These are phyloP conservation scores for Plasmodium fragile DNA, from an alignment of 169 alveolate genomes.

Conservation along the genomic window DNA sequence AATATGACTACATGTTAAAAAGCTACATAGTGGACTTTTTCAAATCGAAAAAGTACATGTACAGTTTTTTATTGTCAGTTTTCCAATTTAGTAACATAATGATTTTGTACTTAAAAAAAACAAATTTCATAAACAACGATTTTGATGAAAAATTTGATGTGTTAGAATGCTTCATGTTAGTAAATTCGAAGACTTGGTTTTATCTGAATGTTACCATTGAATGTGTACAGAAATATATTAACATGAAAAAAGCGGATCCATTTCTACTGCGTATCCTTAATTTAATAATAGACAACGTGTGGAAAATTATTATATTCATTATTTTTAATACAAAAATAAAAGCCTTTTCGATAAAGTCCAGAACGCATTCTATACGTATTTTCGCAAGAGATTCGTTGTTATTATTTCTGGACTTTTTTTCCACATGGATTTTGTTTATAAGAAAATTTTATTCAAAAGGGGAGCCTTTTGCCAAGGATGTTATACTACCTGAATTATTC, in stretches of 20 bases:
- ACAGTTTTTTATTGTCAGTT: constrained; percentile 26
- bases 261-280: constrained; percentile 21
- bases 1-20: constrained; percentile 70
- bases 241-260: neutral
- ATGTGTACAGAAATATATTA: constrained; percentile 30
- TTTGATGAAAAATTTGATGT: constrained; percentile 15
- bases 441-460: constrained; percentile 13
- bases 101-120: constrained; percentile 69
- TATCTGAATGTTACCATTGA: constrained; percentile 32
- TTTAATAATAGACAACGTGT: constrained; percentile 51
- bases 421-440: constrained; percentile 48
- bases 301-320: constrained; percentile 60
- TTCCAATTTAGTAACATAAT: constrained; percentile 40
- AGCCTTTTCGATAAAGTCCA: constrained; percentile 22
- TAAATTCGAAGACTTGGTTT: constrained; percentile 70
- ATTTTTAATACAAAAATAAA: constrained; percentile 49
- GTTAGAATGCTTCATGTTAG: constrained; percentile 47
- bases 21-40: constrained; percentile 47
- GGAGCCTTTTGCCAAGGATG: neutral
- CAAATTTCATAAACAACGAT: constrained; percentile 12
- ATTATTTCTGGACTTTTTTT: constrained; percentile 41
- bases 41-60: constrained; percentile 22
- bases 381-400: constrained; percentile 38
- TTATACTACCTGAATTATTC: constrained; percentile 60
- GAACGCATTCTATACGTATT: constrained; percentile 20